These are phyloP conservation scores for Metschnikowia drakensbergensis DNA, from an alignment of 805 yeast species.

Conservation along the genomic window DNA sequence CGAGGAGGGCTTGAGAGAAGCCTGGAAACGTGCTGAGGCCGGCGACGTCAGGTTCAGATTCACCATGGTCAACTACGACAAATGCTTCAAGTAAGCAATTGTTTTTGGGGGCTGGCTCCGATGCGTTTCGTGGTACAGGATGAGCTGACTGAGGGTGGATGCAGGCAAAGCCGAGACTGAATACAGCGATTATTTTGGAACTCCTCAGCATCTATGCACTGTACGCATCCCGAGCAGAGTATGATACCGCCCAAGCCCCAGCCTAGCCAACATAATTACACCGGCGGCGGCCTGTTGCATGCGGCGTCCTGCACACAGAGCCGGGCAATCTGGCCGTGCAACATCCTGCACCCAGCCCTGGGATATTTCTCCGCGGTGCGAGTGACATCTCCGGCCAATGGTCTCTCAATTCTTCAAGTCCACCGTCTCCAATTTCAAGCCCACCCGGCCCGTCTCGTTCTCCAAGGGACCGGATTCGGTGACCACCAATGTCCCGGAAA, in stretches of 20 bases:
- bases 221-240: too few species aligned
- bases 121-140: too few species aligned
- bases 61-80: slow-evolving; percentile 18
- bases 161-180: not conserved
- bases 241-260: too few species aligned
- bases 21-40: slow-evolving; percentile 15
- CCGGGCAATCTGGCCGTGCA: not conserved
- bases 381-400: not conserved
- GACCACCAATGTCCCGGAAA: slow-evolving; percentile 17
- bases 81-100: slow-evolving; percentile 12
- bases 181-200: not conserved
- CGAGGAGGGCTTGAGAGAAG: slow-evolving; percentile 15
- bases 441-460: slow-evolving; percentile 11
- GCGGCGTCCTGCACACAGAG: too few species aligned
- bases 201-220: too few species aligned
- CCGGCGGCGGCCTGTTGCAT: too few species aligned
- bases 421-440: slow-evolving; percentile 6
- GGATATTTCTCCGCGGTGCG: too few species aligned
- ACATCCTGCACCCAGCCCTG: not conserved
- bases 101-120: too few species aligned
- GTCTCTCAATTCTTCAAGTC: slow-evolving; percentile 16
- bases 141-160: too few species aligned
- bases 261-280: too few species aligned
- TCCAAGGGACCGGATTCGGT: not conserved
- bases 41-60: slow-evolving; percentile 19